These are phyloP conservation scores for Tremella mesenterica DNA, from an alignment of 768 basidiomycete genomes.

Conservation along the genomic window DNA sequence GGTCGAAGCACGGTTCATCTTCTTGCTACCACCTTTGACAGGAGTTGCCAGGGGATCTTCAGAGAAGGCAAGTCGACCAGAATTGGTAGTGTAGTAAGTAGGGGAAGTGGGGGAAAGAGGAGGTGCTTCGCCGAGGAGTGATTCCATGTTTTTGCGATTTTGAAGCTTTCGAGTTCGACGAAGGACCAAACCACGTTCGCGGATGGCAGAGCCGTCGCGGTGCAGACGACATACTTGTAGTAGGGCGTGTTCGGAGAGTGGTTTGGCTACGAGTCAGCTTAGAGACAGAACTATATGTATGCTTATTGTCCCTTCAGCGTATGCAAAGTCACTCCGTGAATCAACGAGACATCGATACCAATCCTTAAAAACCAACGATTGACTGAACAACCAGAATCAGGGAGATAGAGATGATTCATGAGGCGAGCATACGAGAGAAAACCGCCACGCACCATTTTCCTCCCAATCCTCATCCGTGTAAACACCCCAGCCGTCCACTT, in stretches of 20 bases:
- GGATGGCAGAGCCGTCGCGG: conserved; percentile 59
- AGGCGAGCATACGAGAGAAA: too few relatives aligned
- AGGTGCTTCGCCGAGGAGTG: conserved; percentile 52
- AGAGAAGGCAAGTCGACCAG: background rate
- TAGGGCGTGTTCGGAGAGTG: conserved; percentile 71
- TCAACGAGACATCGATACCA: too few relatives aligned
- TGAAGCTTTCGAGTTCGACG: conserved; percentile 50
- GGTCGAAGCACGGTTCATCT: conserved; percentile 83
- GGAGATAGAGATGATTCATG: too few relatives aligned
- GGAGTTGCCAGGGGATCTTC: conserved; percentile 25
- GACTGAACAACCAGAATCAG: too few relatives aligned
- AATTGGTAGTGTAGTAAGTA: conserved; percentile 16
- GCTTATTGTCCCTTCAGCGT: too few relatives aligned
- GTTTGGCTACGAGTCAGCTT: conserved; percentile 57
- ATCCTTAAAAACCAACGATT: too few relatives aligned
- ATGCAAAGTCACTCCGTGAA: too few relatives aligned
- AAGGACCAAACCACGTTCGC: conserved; percentile 69
- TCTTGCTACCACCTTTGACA: conserved; percentile 45
- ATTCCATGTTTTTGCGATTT: conserved; percentile 46
- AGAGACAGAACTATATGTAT: too few relatives aligned
- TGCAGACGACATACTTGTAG: conserved; percentile 74
- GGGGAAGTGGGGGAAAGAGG: conserved; percentile 46
- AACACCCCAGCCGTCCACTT: conserved; percentile 83
- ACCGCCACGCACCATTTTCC: conserved; percentile 49
- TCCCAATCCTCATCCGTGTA: conserved; percentile 55